A percentile compares a stretch with the other conserved stretches of the same genome.
These are phyloP conservation scores for Myrica gale DNA, from an alignment of 306 rosid species.

Conservation along the genomic window DNA sequence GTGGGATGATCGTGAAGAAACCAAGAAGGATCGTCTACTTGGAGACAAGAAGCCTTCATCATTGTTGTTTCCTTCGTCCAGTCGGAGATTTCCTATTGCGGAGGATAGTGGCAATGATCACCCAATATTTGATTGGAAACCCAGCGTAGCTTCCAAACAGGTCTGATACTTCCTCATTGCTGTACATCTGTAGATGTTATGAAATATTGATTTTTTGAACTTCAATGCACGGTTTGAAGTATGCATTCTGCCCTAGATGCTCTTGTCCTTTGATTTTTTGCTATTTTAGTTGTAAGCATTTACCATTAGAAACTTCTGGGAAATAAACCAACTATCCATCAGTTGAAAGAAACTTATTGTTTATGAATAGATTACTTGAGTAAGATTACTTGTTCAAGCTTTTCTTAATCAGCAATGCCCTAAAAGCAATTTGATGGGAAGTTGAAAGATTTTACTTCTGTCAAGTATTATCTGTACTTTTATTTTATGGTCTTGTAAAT, in stretches of 20 bases:
- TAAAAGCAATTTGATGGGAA: background rate
- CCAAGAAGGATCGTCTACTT: constrained; percentile 67
- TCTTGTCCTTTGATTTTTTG: constrained; percentile 9
- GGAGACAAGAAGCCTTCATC: constrained; percentile 69
- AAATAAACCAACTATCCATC: background rate
- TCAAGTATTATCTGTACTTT: constrained; percentile 6
- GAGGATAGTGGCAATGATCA: constrained; percentile 70
- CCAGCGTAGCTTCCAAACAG: constrained; percentile 65
- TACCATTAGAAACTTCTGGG: background rate
- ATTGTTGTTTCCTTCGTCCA: constrained; percentile 67
- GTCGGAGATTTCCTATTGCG: constrained; percentile 58
- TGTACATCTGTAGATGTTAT: constrained; percentile 21
- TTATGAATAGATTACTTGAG: background rate
- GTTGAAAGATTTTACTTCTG: background rate
- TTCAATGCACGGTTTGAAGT: constrained; percentile 18
- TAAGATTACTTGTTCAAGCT: background rate
- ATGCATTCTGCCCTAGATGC: constrained; percentile 5
- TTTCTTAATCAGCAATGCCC: constrained; percentile 1
- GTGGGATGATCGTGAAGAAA: constrained; percentile 78
- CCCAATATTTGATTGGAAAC: constrained; percentile 81
- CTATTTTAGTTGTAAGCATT: constrained; percentile 3
- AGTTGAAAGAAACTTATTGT: constrained; percentile 7
- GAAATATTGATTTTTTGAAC: constrained; percentile 27
- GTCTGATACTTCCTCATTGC: constrained; percentile 41
- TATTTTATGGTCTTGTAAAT: background rate